These are phyloP conservation scores for Suhomyces coccinellae DNA, from an alignment of 1,139 yeast species.

Conservation along the genomic window DNA sequence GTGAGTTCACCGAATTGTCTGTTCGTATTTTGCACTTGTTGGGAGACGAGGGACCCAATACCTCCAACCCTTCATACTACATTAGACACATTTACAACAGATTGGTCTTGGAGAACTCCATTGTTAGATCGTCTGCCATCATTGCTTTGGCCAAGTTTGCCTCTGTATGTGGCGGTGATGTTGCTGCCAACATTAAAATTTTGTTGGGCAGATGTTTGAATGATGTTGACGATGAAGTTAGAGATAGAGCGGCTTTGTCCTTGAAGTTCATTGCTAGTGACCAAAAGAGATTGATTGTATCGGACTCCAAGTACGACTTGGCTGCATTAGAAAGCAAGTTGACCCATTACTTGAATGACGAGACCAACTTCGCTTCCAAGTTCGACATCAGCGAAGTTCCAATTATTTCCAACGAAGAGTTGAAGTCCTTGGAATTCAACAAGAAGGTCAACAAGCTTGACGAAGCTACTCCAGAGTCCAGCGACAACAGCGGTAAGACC, in stretches of 20 bases:
- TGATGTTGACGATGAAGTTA: constrained; percentile 94
- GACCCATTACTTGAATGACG: constrained; percentile 65
- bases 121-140: constrained; percentile 94
- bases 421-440: constrained; percentile 58
- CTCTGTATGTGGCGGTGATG: constrained; percentile 66
- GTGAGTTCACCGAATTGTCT: constrained; percentile 91
- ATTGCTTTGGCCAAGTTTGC: constrained; percentile 91
- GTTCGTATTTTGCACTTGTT: constrained; percentile 87
- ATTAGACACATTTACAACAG: constrained; percentile 96
- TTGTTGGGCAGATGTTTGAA: constrained; percentile 80
- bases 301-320: constrained; percentile 70
- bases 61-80: constrained; percentile 83
- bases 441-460: constrained; percentile 57
- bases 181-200: constrained; percentile 69
- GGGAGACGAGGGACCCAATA: constrained; percentile 92
- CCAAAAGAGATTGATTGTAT: constrained; percentile 59
- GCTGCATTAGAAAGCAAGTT: constrained; percentile 76
- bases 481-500: constrained; percentile 16
- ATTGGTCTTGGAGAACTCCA: constrained; percentile 91
- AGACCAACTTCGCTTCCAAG: constrained; percentile 57
- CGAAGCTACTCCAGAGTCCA: constrained; percentile 26
- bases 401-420: constrained; percentile 61
- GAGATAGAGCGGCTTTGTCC: constrained; percentile 94
- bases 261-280: constrained; percentile 61
- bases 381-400: constrained; percentile 75